phyloP scores from a whole-genome alignment of 2,329 filamentous ascomycete species.

The Hypoxylon sp. region DNA sequence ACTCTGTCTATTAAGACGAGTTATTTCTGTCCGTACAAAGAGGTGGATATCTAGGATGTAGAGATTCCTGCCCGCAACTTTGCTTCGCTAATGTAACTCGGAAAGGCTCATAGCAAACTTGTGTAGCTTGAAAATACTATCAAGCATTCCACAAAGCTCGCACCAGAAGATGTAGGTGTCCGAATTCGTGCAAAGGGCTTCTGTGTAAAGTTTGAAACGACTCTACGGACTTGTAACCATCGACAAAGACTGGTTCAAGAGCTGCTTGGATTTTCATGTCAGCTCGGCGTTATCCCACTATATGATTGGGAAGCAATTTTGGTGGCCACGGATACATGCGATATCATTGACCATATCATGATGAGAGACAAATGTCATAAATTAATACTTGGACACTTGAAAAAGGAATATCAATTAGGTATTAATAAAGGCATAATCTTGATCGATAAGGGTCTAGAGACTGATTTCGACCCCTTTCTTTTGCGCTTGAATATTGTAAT shows the following conservation, averaged over 20 bases:
- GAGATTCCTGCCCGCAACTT: background rate
- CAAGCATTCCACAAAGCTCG: conserved; percentile 47
- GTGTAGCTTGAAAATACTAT: conserved; percentile 12
- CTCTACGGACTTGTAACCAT: conserved; percentile 48
- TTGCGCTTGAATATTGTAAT: too few species aligned
- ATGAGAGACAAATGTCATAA: conserved; percentile 38
- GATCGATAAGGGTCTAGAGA: too few species aligned
- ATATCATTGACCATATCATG: too few species aligned
- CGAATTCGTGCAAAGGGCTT: conserved; percentile 43
- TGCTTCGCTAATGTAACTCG: background rate
- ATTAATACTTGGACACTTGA: conserved; percentile 38
- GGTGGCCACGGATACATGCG: too few species aligned
- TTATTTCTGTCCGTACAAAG: background rate
- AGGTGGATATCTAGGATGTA: background rate
- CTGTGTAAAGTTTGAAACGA: conserved; percentile 47
- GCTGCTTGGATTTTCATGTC: too few species aligned
- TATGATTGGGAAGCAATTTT: too few species aligned
- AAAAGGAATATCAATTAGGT: background rate
- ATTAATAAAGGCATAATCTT: too few species aligned
- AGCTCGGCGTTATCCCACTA: too few species aligned
- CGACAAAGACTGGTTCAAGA: too few species aligned
- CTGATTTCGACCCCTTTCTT: too few species aligned
- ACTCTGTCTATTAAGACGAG: background rate
- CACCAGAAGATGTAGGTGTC: conserved; percentile 48
- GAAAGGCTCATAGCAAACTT: background rate